Base-by-base conservation (phyloP, 2,329 filamentous ascomycete species). In the Aspergillus sp. region DNA sequence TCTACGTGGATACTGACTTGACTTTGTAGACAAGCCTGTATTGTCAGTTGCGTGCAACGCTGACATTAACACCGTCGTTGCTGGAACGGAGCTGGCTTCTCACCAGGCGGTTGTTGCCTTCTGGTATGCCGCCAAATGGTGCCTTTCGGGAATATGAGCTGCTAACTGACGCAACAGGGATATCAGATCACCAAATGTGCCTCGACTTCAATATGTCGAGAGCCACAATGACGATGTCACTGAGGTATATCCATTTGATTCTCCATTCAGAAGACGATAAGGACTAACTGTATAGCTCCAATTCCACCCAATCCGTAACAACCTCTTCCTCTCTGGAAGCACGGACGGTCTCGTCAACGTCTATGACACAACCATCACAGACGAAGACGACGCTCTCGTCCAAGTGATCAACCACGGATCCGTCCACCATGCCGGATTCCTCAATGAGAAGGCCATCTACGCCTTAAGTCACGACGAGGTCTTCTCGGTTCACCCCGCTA, bases 391-490 rank as follows among this genome's bases (percentile, higher is more conserved):
- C 45, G 80, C 80, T 2, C 65, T 84, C 25, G 70, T 80, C 44
- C 80, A 83, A 58, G 79, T 83, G 27, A 74, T 83, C 60, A 84
- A 83, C 59, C 80, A 83, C 55, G 70, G 77, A 43, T 82, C 81
- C 6, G 75, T 84, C 44, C 80, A 83, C 53, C 79, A 79, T 54
- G 78, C 81, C 19, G 80, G 79, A 2, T 83, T 83, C 62, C 66
- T 84, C 20, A 74, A 71, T 12, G 64, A 72, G 4, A 63, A 67
- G 32, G 68, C 75, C 37, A 74, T 82, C 46, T 83, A 77, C 54
- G 79, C 79, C 4, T 68, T 84, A 7, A 82, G 80, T 48, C 81
- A 82, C 3, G 81, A 84, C 53, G 81, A 84, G 59, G 74, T 75
- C 19, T 74, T 83, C 56, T 77, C 78, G 7, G 73, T 84, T 47